Base-by-base conservation (phyloP, 306 rosid genomes). In the Castanospermum australe region DNA sequence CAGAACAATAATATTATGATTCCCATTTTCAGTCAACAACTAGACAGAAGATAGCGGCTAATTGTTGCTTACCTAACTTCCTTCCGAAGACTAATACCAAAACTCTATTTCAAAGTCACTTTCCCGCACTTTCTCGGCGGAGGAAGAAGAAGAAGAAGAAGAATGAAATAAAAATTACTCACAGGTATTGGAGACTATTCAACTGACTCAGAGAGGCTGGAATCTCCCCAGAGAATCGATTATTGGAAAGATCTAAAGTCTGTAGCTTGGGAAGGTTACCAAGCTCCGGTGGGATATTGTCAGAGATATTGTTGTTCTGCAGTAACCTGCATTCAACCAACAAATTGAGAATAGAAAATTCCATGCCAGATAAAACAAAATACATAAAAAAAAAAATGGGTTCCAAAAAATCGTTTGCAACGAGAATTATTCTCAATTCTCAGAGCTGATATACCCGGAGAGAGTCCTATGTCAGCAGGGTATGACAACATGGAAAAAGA, bases 281-380 rank as follows among this genome's bases (percentile, higher is more conserved):
- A 8, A 95, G 88, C 79, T 92, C 97, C 11, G 78, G 66, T 17
- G 99, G 98, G 50, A 95, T 88, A 84, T 79, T 67, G 38, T 94
- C 98, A 13, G 98, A 95, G 63, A 95, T 88, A 50, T 95, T 92
- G 78, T 95, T 95, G 81, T 92, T 95, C 85, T 95, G 99, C 88
- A 95, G 61, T 66, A 92, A 72, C 57, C 99, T 95, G 50, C 78
- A 82, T 41, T 79, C 56, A 73, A 22, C 62, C 77, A 52, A 71
- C 12, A 67, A 74, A 24, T 70, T 15, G n/a, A 30, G 36, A 38
- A 48, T 56, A 33, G 18, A 66, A 81, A n/a, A 36, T 35, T 48
- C 57, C 45, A 85, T 47, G 14, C n/a, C 67, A 68, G 36, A 77
- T 12, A 45, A 30, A 51, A 65, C 17, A 59, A 3, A 42, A 2